These are phyloP conservation scores for Phytophthora aleatoria DNA, from an alignment of 352 stramenopile genomes.

Conservation along the genomic window DNA sequence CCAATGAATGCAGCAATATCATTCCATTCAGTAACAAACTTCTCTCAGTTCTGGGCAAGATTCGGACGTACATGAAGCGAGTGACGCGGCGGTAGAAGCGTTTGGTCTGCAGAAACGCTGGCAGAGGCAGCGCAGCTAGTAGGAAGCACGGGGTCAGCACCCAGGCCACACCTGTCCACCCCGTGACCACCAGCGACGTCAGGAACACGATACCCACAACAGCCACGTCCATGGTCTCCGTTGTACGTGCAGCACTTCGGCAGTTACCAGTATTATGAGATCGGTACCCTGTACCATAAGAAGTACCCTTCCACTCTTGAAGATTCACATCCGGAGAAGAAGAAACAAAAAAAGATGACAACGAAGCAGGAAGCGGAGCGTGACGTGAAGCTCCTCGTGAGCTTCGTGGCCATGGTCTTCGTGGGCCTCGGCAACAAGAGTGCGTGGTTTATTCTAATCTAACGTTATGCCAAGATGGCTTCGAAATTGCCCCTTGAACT, in stretches of 20 bases:
- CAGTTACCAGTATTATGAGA: background rate
- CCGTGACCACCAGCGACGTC: slow-evolving; percentile 53
- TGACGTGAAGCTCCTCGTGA: slow-evolving; percentile 76
- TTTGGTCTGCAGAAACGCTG: slow-evolving; percentile 28
- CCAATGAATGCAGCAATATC: slow-evolving; percentile 2
- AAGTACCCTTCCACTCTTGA: slow-evolving; percentile 12
- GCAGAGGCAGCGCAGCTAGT: slow-evolving; percentile 41
- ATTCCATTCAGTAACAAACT: background rate
- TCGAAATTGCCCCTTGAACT: background rate
- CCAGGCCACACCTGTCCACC: slow-evolving; percentile 54
- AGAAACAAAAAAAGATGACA: slow-evolving; percentile 20
- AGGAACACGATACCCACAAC: slow-evolving; percentile 56
- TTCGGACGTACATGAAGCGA: slow-evolving; percentile 54
- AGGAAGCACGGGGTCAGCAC: slow-evolving; percentile 67
- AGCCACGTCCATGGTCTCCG: slow-evolving; percentile 45
- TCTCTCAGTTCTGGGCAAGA: background rate
- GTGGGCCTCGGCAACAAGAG: slow-evolving; percentile 87
- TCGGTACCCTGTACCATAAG: slow-evolving; percentile 16
- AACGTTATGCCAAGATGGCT: background rate
- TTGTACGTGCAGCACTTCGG: background rate
- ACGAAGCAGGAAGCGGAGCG: slow-evolving; percentile 36
- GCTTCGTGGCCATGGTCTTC: slow-evolving; percentile 85
- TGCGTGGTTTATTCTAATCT: slow-evolving; percentile 28
- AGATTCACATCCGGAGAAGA: slow-evolving; percentile 17
- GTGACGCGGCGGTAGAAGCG: slow-evolving; percentile 55